These are phyloP conservation scores for Closterium sp. DNA, from an alignment of 139 green algal species.

Conservation along the genomic window DNA sequence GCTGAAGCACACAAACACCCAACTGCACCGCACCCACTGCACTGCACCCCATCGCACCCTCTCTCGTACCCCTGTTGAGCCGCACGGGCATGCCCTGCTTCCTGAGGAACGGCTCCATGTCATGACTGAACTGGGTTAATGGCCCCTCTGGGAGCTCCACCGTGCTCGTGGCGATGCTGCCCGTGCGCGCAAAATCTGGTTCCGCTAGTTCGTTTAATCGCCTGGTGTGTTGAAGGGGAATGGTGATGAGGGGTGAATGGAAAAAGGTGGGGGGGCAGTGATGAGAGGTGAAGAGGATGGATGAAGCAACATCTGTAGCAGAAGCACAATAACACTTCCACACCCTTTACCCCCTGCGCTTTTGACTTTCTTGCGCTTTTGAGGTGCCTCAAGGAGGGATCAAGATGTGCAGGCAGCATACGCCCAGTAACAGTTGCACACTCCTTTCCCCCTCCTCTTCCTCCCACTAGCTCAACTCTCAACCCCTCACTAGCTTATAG, in stretches of 20 bases:
- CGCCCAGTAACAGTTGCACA: background rate
- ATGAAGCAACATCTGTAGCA: no score
- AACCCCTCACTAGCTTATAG: no score
- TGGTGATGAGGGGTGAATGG: background rate
- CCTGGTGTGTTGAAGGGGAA: background rate
- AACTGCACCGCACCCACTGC: no score
- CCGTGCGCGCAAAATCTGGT: conserved; percentile 85
- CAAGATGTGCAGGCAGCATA: no score
- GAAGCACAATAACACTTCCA: no score
- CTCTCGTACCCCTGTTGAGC: conserved; percentile 58
- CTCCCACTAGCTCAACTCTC: no score
- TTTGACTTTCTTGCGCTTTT: no score
- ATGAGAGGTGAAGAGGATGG: background rate
- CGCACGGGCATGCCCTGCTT: conserved; percentile 88
- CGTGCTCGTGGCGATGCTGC: conserved; percentile 69
- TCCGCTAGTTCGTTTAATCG: conserved; percentile 57
- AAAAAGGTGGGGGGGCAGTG: background rate
- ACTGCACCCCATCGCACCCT: background rate
- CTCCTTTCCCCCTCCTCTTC: no score
- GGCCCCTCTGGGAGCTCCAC: conserved; percentile 70
- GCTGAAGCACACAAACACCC: no score
- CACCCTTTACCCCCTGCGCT: no score
- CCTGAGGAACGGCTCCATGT: conserved; percentile 88
- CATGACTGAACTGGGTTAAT: conserved; percentile 84
- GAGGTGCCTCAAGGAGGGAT: no score